These are phyloP conservation scores for Alternaria conjuncta DNA, from an alignment of 2,329 filamentous ascomycete species.

Conservation along the genomic window DNA sequence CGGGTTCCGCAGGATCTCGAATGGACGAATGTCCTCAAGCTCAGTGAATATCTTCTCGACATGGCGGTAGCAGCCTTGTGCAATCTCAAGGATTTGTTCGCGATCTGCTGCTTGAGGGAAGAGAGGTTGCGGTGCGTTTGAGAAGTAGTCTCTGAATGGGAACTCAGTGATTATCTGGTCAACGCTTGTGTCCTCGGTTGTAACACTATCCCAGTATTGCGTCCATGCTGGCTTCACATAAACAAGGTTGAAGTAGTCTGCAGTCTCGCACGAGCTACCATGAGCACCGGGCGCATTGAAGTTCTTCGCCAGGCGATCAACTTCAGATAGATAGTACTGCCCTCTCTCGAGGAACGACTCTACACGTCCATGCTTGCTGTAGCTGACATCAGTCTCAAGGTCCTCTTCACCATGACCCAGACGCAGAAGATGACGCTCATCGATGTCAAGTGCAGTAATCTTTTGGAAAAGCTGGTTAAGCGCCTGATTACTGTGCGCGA, in stretches of 20 bases:
- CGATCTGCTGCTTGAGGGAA: constrained; percentile 73
- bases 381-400: constrained; percentile 81
- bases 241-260: constrained; percentile 93
- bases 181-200: constrained; percentile 61
- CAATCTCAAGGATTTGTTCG: constrained; percentile 75
- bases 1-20: constrained; percentile 88
- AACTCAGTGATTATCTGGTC: constrained; percentile 75
- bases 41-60: constrained; percentile 90
- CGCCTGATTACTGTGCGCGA: constrained; percentile 97
- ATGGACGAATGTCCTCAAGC: constrained; percentile 89
- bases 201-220: constrained; percentile 74
- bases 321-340: constrained; percentile 77
- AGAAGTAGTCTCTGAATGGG: constrained; percentile 88
- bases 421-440: constrained; percentile 89
- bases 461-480: constrained; percentile 98
- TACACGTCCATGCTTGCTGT: constrained; percentile 92
- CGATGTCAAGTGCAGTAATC: constrained; percentile 94
- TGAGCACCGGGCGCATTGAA: constrained; percentile 92
- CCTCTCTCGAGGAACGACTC: constrained; percentile 94
- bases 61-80: constrained; percentile 84
- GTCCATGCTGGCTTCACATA: constrained; percentile 90
- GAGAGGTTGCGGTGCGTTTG: constrained; percentile 83
- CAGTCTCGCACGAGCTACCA: constrained; percentile 93
- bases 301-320: constrained; percentile 82
- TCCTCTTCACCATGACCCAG: constrained; percentile 96